Evolutionary conservation across 2,329 filamentous ascomycete species (phyloP).

Genomic region (Epichloe amarillans): DNA sequence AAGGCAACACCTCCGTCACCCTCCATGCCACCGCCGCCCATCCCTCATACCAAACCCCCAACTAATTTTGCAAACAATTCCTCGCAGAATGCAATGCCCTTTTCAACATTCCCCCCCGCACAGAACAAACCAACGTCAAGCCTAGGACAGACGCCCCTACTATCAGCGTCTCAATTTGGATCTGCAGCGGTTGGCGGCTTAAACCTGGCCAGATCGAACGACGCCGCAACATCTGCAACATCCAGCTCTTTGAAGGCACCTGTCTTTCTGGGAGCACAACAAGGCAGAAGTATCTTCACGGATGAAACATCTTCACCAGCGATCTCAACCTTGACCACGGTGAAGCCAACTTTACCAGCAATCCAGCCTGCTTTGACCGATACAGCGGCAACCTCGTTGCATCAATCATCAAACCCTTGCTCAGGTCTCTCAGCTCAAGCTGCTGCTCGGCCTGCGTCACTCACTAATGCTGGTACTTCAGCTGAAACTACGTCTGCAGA

Average conservation of each 20-base stretch:
- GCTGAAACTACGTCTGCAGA: neutral
- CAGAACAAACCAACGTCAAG: neutral
- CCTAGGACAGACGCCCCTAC: neutral
- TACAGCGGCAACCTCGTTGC: neutral
- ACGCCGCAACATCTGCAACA: neutral
- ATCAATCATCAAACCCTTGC: neutral
- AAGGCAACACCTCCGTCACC: neutral
- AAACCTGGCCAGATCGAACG: neutral
- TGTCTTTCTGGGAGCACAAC: neutral
- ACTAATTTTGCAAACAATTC: neutral
- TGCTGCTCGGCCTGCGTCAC: neutral
- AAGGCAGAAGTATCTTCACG: neutral
- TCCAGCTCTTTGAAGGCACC: neutral
- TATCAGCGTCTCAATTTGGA: neutral
- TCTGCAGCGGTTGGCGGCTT: neutral
- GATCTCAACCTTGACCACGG: neutral
- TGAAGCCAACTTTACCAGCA: neutral
- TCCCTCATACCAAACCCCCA: constrained; percentile 1
- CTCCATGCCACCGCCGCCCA: constrained; percentile 7
- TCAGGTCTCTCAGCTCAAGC: neutral
- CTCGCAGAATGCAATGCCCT: neutral
- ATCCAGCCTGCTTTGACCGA: neutral
- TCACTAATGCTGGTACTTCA: neutral
- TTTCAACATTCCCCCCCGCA: neutral
- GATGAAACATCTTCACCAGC: neutral